Conservation (phyloP, 495 filamentous ascomycete genomes). For the Hypoxylon crocopeplum region DNA sequence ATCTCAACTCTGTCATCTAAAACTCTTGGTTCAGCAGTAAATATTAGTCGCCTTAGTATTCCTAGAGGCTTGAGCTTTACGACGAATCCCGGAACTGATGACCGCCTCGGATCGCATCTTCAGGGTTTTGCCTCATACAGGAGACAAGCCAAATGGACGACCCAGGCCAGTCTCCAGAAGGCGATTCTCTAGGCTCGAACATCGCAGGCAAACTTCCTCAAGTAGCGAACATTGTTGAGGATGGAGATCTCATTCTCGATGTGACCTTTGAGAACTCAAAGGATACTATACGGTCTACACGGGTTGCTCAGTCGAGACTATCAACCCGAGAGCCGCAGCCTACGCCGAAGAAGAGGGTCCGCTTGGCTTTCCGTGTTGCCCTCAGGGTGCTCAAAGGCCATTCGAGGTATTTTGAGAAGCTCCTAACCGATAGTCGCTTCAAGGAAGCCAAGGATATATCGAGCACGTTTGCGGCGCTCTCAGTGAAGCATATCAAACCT, state of each 20-base stretch:
- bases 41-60: background rate
- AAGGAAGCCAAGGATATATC: constrained; percentile 56
- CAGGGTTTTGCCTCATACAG: constrained; percentile 44
- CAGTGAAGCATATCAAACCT: constrained; percentile 49
- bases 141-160: constrained; percentile 45
- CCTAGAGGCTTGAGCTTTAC: background rate
- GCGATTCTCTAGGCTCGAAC: constrained; percentile 23
- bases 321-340: constrained; percentile 32
- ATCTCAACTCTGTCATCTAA: no score
- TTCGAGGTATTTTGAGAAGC: constrained; percentile 66
- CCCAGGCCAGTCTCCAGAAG: constrained; percentile 22
- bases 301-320: constrained; percentile 24
- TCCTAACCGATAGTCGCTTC: constrained; percentile 59
- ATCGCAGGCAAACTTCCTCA: constrained; percentile 23
- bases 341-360: constrained; percentile 41
- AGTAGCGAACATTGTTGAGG: constrained; percentile 52
- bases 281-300: constrained; percentile 45
- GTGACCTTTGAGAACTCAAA: constrained; percentile 60
- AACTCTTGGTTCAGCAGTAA: no score
- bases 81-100: constrained; percentile 37
- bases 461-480: constrained; percentile 50
- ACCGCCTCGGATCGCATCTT: constrained; percentile 34
- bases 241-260: constrained; percentile 64
- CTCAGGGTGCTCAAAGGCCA: constrained; percentile 48
- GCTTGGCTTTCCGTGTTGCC: constrained; percentile 49